A percentile compares a stretch with the other conserved stretches of the same genome.
These are phyloP conservation scores for Trichoderma breve DNA, from an alignment of 2,329 filamentous ascomycete genomes.

Conservation along the genomic window DNA sequence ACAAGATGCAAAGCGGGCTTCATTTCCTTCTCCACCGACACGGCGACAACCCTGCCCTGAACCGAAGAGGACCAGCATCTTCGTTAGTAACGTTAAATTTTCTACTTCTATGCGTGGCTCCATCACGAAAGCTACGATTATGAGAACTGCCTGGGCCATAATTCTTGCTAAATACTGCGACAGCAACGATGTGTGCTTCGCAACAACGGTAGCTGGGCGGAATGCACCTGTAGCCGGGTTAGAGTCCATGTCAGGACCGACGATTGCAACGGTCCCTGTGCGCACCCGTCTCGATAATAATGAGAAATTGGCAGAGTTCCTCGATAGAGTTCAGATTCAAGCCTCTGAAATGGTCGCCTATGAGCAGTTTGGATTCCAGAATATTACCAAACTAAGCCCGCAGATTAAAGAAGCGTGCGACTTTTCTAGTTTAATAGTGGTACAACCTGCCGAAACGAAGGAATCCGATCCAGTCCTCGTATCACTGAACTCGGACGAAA, in stretches of 20 bases:
- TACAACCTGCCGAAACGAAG: constrained; percentile 12
- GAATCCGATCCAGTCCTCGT: background rate
- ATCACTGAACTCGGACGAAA: background rate
- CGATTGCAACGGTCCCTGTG: constrained; percentile 14
- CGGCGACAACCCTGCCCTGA: background rate
- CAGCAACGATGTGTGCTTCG: constrained; percentile 15
- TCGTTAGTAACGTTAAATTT: background rate
- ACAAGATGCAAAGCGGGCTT: background rate
- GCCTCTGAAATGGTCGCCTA: constrained; percentile 5
- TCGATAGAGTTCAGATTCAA: constrained; percentile 4
- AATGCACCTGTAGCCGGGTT: constrained; percentile 6
- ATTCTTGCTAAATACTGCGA: constrained; percentile 12
- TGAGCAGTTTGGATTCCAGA: constrained; percentile 9
- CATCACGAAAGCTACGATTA: constrained; percentile 11
- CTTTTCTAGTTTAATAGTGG: constrained; percentile 19
- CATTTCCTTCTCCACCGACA: background rate
- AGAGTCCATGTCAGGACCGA: background rate
- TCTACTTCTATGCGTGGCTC: background rate
- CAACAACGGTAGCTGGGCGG: constrained; percentile 14
- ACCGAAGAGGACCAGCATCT: background rate
- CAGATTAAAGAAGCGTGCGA: constrained; percentile 20
- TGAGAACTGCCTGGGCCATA: constrained; percentile 15
- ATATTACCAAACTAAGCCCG: constrained; percentile 4
- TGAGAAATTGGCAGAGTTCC: background rate
- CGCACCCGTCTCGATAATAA: background rate